Percentiles rank a stretch among this genome's conserved stretches.
phyloP scores from a whole-genome alignment of 345 rosid species.

The Brassica nigra region DNA sequence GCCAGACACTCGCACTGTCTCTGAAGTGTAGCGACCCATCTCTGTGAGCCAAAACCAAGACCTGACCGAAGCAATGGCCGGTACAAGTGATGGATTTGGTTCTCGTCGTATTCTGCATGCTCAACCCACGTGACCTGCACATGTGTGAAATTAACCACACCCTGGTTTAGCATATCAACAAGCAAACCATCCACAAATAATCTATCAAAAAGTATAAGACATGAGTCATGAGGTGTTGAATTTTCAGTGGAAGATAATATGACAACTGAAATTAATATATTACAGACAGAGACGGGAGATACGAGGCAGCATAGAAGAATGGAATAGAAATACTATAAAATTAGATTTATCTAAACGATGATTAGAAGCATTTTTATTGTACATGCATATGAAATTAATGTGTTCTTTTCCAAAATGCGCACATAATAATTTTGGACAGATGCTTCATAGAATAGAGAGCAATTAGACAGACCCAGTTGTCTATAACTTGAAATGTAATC shows the following conservation, averaged over 20 bases:
- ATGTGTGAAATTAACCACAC: background rate
- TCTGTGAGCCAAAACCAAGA: constrained; percentile 65
- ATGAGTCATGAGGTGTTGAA: background rate
- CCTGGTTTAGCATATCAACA: constrained; percentile 3
- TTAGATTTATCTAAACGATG: constrained; percentile 37
- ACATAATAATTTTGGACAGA: constrained; percentile 39
- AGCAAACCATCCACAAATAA: background rate
- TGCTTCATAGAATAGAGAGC: constrained; percentile 36
- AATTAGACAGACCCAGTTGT: constrained; percentile 54
- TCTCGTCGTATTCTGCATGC: constrained; percentile 64
- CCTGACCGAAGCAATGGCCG: constrained; percentile 58
- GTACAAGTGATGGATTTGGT: constrained; percentile 55
- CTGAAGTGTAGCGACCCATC: constrained; percentile 71
- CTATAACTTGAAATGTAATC: constrained; percentile 59
- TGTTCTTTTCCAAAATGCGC: constrained; percentile 42
- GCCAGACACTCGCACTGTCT: constrained; percentile 64
- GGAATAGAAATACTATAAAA: constrained; percentile 32
- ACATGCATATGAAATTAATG: constrained; percentile 38
- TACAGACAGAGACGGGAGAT: constrained; percentile 20
- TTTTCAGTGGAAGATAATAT: constrained; percentile 5
- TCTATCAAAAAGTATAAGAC: background rate
- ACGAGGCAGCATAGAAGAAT: constrained; percentile 36
- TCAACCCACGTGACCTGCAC: constrained; percentile 56
- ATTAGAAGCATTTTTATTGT: constrained; percentile 12
- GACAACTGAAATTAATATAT: constrained; percentile 19